Percentiles rank a stretch among this genome's conserved stretches.
Evolutionary conservation across 1,284 basidiomycete genomes (phyloP).

Genomic region (Coniferiporia weirii): DNA sequence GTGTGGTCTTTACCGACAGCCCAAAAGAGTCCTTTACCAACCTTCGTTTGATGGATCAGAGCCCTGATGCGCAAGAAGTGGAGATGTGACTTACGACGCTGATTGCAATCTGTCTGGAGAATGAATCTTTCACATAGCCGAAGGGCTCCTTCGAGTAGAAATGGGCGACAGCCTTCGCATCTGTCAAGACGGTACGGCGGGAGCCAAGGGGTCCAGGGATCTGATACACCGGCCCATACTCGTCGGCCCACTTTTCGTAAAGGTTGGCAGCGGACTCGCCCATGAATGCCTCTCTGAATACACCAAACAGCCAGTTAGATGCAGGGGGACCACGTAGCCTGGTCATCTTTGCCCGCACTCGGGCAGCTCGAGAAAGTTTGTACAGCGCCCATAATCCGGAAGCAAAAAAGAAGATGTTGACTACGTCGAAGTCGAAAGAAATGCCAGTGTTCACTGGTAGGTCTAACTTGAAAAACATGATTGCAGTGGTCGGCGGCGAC

Average conservation of each 20-base stretch:
- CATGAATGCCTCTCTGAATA: slow-evolving; percentile 10
- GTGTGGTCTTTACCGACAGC: slow-evolving; percentile 50
- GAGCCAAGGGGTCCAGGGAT: slow-evolving; percentile 38
- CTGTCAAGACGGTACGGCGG: slow-evolving; percentile 40
- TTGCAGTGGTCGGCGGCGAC: too few species aligned
- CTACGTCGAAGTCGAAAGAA: neutral
- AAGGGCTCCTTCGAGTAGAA: slow-evolving; percentile 46
- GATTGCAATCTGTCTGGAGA: slow-evolving; percentile 35
- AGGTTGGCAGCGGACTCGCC: slow-evolving; percentile 18
- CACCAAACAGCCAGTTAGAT: slow-evolving; percentile 21
- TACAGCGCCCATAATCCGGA: slow-evolving; percentile 1
- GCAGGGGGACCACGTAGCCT: slow-evolving; percentile 29
- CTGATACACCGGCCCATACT: slow-evolving; percentile 45
- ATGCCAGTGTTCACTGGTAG: too few species aligned
- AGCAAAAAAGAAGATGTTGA: slow-evolving; percentile 3
- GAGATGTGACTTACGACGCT: slow-evolving; percentile 31
- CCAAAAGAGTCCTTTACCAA: slow-evolving; percentile 44
- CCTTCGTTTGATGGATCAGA: slow-evolving; percentile 27
- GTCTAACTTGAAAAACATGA: too few species aligned
- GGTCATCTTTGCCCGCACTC: slow-evolving; percentile 22
- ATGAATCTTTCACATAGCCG: slow-evolving; percentile 38
- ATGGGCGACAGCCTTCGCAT: slow-evolving; percentile 50
- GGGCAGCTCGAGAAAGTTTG: slow-evolving; percentile 6
- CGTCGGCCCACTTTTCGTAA: slow-evolving; percentile 33
- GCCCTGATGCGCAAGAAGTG: neutral